Evolutionary conservation across 2,329 filamentous ascomycete genomes (phyloP).

Genomic region (Sarocladium oryzae): DNA sequence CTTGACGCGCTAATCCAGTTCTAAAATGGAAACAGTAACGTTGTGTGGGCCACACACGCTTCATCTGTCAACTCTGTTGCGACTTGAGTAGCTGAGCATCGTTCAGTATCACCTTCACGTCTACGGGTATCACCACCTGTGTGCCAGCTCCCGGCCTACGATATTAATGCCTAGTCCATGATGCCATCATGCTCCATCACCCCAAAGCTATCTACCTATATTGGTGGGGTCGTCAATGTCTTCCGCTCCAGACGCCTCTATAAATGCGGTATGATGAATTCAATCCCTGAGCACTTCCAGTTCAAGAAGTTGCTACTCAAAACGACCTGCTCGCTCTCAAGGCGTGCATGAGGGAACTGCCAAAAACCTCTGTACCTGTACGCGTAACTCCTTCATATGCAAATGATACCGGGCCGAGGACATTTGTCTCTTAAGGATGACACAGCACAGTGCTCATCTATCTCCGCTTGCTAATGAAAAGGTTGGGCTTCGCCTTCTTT

Average conservation of each 20-base stretch:
- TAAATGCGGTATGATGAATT: not conserved
- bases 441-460: conserved; percentile 12
- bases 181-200: no score
- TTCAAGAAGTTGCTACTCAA: not conserved
- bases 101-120: no score
- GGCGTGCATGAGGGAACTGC: not conserved
- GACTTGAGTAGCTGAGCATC: no score
- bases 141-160: no score
- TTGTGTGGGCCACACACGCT: no score
- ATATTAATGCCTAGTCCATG: not conserved
- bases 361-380: not conserved
- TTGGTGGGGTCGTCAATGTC: not conserved
- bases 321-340: conserved; percentile 1
- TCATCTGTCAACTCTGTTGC: no score
- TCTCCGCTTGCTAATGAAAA: conserved; percentile 36
- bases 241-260: not conserved
- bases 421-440: not conserved
- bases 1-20: no score
- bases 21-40: no score
- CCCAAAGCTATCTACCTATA: not conserved
- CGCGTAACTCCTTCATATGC: not conserved
- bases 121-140: not conserved
- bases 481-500: conserved; percentile 36
- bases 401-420: not conserved
- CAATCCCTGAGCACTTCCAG: not conserved